These are phyloP conservation scores for Erysimum cheiranthoides DNA, from an alignment of 345 rosid genomes.

Conservation along the genomic window DNA sequence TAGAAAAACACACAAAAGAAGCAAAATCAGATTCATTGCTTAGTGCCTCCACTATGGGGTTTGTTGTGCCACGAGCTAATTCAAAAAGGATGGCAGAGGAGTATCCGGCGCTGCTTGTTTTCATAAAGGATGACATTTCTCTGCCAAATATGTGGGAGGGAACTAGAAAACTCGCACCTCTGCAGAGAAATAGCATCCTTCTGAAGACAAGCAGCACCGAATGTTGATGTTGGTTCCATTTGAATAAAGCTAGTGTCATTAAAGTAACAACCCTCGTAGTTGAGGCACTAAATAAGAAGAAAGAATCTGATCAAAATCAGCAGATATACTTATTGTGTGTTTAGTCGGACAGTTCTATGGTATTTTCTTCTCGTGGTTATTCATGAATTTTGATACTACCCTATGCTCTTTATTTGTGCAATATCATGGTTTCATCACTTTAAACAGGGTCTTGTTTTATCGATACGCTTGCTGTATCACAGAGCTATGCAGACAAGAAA, in stretches of 20 bases:
- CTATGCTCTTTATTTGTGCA: neutral
- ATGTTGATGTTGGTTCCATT: neutral
- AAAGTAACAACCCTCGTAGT: neutral
- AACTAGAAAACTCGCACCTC: neutral
- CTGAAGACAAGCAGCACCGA: neutral
- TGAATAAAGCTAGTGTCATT: neutral
- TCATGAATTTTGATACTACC: neutral
- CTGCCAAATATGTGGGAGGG: neutral
- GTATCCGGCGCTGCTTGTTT: neutral
- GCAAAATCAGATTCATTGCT: neutral
- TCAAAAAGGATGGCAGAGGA: neutral
- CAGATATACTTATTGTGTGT: neutral
- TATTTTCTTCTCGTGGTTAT: neutral
- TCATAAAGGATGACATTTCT: neutral
- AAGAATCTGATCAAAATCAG: neutral
- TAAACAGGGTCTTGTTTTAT: constrained; percentile 40
- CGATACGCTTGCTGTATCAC: constrained; percentile 53
- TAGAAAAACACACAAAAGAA: neutral
- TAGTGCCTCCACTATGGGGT: neutral
- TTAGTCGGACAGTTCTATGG: neutral
- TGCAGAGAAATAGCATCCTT: neutral
- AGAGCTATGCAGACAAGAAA: constrained; percentile 20
- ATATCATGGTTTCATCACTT: constrained; percentile 45
- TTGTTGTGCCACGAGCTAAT: neutral
- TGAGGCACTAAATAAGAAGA: neutral